A percentile compares a stretch with the other conserved stretches of the same genome.
These are phyloP conservation scores for Pholiota microspora DNA, from an alignment of 768 basidiomycete species.

Conservation along the genomic window DNA sequence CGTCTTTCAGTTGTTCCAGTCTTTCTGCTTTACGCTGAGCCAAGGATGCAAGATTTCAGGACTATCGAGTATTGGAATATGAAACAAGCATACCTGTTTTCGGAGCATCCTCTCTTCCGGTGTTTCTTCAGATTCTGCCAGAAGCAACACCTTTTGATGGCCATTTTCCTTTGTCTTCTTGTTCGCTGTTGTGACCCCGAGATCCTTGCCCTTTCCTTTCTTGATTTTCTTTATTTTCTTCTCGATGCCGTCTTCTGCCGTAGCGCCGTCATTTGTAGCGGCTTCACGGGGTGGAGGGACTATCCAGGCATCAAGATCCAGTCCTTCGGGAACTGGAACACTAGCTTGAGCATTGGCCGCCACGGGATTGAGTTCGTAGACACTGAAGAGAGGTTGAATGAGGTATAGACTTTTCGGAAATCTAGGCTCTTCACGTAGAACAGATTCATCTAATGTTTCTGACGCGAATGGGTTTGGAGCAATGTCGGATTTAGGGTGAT, in stretches of 20 bases:
- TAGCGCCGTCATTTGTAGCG: slow-evolving; percentile 17
- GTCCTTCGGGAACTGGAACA: slow-evolving; percentile 77
- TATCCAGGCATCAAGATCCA: slow-evolving; percentile 87
- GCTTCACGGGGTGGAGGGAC: slow-evolving; percentile 58
- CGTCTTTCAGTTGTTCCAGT: slow-evolving; percentile 72
- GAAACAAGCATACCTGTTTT: slow-evolving; percentile 51
- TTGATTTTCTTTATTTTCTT: slow-evolving; percentile 55
- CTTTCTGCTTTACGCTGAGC: slow-evolving; percentile 75
- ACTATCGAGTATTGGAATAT: neutral
- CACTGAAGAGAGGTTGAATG: slow-evolving; percentile 72
- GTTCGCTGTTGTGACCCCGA: slow-evolving; percentile 20
- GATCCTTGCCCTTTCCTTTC: slow-evolving; percentile 36
- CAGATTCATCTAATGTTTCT: slow-evolving; percentile 35
- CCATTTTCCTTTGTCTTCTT: slow-evolving; percentile 31
- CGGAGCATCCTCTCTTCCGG: slow-evolving; percentile 58
- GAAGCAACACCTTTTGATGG: slow-evolving; percentile 33
- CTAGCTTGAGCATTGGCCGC: slow-evolving; percentile 76
- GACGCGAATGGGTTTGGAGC: slow-evolving; percentile 31
- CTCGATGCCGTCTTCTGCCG: slow-evolving; percentile 39
- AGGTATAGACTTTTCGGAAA: slow-evolving; percentile 92
- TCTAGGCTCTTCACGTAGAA: slow-evolving; percentile 36
- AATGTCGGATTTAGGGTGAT: slow-evolving; percentile 39
- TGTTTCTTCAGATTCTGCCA: slow-evolving; percentile 45
- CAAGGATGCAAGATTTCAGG: neutral
- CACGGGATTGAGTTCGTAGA: slow-evolving; percentile 85